A percentile compares a stretch with the other conserved stretches of the same genome.
phyloP scores from a whole-genome alignment of 2,329 filamentous ascomycete species.

The Diplocarpon rosae region DNA sequence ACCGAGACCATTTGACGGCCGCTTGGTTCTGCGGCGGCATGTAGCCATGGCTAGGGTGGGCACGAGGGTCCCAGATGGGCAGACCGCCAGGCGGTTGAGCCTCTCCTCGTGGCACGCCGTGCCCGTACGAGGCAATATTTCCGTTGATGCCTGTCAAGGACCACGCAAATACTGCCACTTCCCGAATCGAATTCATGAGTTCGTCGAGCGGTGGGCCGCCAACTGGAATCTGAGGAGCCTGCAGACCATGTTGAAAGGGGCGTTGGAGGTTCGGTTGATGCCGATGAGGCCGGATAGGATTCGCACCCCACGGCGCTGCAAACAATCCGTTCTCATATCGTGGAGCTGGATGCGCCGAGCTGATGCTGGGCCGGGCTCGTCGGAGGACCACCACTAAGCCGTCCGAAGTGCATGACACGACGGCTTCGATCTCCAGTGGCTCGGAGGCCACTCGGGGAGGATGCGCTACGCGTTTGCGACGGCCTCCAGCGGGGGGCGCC shows the following conservation, averaged over 20 bases:
- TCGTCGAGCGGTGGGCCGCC: constrained; percentile 47
- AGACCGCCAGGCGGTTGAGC: constrained; percentile 49
- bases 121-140: constrained; percentile 52
- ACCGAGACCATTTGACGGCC: constrained; percentile 12
- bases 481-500: constrained; percentile 8
- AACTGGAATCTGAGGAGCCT: constrained; percentile 33
- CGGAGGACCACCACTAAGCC: constrained; percentile 74
- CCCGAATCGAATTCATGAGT: constrained; percentile 71
- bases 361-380: constrained; percentile 60
- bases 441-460: constrained; percentile 16
- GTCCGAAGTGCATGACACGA: constrained; percentile 86
- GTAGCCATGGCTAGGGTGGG: constrained; percentile 25
- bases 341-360: constrained; percentile 44
- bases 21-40: constrained; percentile 30
- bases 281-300: constrained; percentile 43
- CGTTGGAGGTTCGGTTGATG: constrained; percentile 30
- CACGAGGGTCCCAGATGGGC: constrained; percentile 45
- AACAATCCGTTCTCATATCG: constrained; percentile 55
- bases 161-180: constrained; percentile 85
- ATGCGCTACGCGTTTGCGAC: constrained; percentile 9
- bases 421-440: constrained; percentile 67
- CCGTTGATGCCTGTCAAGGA: constrained; percentile 71
- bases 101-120: constrained; percentile 51
- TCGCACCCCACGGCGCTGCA: constrained; percentile 66
- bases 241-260: constrained; percentile 31